Evolutionary conservation across 805 yeast species (phyloP).

Genomic region (Scheffersomyces spartinae): DNA sequence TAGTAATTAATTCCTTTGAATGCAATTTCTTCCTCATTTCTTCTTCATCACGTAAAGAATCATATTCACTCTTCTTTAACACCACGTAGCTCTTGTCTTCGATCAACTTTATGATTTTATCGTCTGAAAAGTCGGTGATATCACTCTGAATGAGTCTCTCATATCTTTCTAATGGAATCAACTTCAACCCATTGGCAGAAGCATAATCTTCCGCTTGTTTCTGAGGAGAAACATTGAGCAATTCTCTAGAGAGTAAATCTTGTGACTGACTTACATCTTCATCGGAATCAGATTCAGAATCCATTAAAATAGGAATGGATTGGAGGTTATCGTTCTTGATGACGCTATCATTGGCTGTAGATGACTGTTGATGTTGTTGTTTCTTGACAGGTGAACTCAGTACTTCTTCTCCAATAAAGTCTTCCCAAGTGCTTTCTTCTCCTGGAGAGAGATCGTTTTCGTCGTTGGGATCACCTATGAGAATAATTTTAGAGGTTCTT

Average conservation of each 20-base stretch:
- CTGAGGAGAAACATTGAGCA: conserved; percentile 6
- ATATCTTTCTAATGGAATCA: conserved; percentile 20
- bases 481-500: no score
- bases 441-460: no score
- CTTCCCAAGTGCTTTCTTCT: conserved; percentile 25
- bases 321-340: no score
- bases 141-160: conserved; percentile 16
- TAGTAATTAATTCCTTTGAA: conserved; percentile 20
- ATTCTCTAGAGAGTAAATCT: conserved; percentile 9
- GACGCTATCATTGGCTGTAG: no score
- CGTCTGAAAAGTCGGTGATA: conserved; percentile 11
- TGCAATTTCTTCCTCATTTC: conserved; percentile 21
- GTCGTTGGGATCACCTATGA: no score
- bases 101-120: conserved; percentile 11
- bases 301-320: conserved; percentile 15
- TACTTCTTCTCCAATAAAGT: conserved; percentile 20
- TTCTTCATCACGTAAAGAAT: conserved; percentile 16
- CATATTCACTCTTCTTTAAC: conserved; percentile 15
- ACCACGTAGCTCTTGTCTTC: conserved; percentile 17
- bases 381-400: no score
- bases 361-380: no score
- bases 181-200: conserved; percentile 17
- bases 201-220: conserved; percentile 24
- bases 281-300: conserved; percentile 9
- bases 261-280: background rate